Evolutionary conservation across 345 rosid genomes (phyloP).

Genomic region (Aurinia saxatilis): DNA sequence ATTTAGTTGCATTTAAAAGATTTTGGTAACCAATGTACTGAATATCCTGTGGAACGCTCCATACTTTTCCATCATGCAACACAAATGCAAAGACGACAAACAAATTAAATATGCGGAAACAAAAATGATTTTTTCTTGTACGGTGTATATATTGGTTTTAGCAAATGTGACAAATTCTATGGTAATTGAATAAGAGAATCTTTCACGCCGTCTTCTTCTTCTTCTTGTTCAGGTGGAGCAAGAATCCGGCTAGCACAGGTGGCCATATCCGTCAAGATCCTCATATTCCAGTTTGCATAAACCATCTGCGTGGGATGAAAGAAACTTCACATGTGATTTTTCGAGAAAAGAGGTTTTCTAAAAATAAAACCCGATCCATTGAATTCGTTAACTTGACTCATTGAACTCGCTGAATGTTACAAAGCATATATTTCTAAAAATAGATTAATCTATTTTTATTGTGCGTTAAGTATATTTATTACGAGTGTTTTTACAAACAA

Average conservation of each 20-base stretch:
- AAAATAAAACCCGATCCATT: not conserved
- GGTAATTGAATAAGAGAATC: no score
- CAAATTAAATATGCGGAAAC: no score
- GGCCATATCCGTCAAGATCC: conserved; percentile 28
- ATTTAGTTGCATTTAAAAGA: no score
- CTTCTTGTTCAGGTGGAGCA: conserved; percentile 14
- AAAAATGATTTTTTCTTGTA: no score
- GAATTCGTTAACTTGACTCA: not conserved
- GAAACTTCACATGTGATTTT: not conserved
- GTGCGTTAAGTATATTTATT: not conserved
- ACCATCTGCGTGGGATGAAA: conserved; percentile 22
- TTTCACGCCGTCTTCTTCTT: conserved; percentile 7
- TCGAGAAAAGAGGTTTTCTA: not conserved
- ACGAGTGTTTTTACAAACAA: not conserved
- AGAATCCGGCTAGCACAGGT: conserved; percentile 25
- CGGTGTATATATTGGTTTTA: no score
- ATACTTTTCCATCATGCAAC: no score
- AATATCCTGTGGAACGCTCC: no score
- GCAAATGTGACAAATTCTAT: no score
- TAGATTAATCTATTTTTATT: not conserved
- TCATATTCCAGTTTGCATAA: conserved; percentile 29
- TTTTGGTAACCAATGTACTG: no score
- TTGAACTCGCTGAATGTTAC: not conserved
- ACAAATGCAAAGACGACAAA: no score
- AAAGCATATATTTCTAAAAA: not conserved